These are phyloP conservation scores for Stemphylium beticola DNA, from an alignment of 2,329 filamentous ascomycete genomes.

Conservation along the genomic window DNA sequence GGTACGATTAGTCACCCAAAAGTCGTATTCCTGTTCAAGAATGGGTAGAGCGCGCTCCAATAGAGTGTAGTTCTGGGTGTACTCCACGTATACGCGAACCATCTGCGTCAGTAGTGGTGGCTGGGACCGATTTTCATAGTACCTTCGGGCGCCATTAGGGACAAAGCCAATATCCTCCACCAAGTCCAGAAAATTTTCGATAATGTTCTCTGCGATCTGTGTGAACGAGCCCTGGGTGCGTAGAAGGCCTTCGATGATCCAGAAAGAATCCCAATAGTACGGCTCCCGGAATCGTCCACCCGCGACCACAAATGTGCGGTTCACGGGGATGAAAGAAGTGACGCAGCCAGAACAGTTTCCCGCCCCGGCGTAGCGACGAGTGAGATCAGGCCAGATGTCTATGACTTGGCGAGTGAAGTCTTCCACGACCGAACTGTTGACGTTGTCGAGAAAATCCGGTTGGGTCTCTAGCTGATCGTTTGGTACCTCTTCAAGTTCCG, in stretches of 20 bases:
- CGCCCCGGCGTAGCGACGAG: constrained; percentile 61
- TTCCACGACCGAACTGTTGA: constrained; percentile 64
- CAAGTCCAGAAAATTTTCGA: constrained; percentile 73
- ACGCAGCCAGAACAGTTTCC: constrained; percentile 63
- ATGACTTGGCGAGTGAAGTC: constrained; percentile 70
- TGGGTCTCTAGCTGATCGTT: constrained; percentile 60
- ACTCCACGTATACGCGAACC: constrained; percentile 68
- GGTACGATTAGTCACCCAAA: constrained; percentile 67
- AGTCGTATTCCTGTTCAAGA: constrained; percentile 68
- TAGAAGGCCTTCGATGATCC: constrained; percentile 70
- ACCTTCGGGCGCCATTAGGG: constrained; percentile 70
- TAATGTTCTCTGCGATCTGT: constrained; percentile 68
- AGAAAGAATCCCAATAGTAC: constrained; percentile 76
- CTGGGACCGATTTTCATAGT: constrained; percentile 73
- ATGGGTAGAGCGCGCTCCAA: constrained; percentile 67
- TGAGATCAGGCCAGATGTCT: constrained; percentile 72
- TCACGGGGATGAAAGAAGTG: constrained; percentile 69
- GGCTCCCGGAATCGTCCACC: constrained; percentile 74
- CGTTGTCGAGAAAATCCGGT: constrained; percentile 61
- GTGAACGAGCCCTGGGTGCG: constrained; percentile 69
- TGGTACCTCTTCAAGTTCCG: constrained; percentile 65
- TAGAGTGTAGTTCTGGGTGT: constrained; percentile 68
- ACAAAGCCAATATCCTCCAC: constrained; percentile 70
- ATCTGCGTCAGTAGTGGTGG: constrained; percentile 71
- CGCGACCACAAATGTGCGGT: constrained; percentile 72